Evolutionary conservation across 2,329 filamentous ascomycete genomes (phyloP), one percentile per base, ranked within the genome.

Genomic region (Geosmithia flava): DNA sequence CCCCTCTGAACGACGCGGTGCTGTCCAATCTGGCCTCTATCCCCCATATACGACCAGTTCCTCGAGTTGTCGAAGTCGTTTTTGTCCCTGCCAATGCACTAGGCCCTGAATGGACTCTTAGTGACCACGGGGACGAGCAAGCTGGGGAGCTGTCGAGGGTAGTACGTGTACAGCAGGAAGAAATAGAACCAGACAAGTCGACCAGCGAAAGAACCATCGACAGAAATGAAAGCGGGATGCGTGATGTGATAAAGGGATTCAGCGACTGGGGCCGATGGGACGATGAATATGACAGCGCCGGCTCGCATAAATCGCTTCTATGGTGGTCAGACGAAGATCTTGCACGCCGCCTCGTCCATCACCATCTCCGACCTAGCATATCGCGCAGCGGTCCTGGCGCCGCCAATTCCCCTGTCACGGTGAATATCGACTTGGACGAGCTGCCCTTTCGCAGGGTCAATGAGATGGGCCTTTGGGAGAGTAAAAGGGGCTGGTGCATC

Each of bases 391-490:
- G 11, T 3, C 6, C 33, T 37, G 33, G 33, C 3, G 33, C 11
- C 13, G 33, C 5, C 11, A 13, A 11, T 16, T 37, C 33, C 11
- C 30, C 27, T 30, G 49, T 2, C 45, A 59, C 53, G 4, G 72
- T 76, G 66, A 58, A 54, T 2, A 67, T 68, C 2, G 58, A 19
- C 3, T 67, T 69, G 0, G 66, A 76, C 45, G 68, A 75, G 52
- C 65, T 75, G 2, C 70, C 71, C 0, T 76, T 78, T 49, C 57
- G 74, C n/a, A 57, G 56, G 44, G 67, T 75, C 57, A 78, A 73
- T 20, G 69, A 68, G 15, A 62, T 78, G 55, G 74, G 74, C 0
- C 58, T 78, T 1, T 72, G 68, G 66, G 73, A 78, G 55, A 72
- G 69, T 30, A 60, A 61, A 51, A 67, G 64, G 2, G 75, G 74